Conservation (phyloP, 2,329 filamentous ascomycete species). For the Aspergillus sp. region DNA sequence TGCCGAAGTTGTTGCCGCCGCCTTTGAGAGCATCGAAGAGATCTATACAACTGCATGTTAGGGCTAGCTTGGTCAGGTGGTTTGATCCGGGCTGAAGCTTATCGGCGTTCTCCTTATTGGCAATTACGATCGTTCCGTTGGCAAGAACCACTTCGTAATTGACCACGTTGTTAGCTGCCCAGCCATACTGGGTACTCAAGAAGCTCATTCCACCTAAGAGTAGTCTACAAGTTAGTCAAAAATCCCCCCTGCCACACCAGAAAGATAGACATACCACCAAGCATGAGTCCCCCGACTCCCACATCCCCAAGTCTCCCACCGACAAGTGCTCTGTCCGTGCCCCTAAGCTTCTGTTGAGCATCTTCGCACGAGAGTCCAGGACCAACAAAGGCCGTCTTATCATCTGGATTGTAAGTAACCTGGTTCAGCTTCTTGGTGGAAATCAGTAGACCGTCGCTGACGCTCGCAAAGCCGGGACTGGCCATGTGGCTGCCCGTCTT, state of each 20-base stretch:
- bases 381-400: slow-evolving; percentile 41
- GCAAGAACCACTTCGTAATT: slow-evolving; percentile 51
- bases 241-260: too few species aligned
- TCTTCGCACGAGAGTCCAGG: slow-evolving; percentile 39
- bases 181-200: slow-evolving; percentile 52
- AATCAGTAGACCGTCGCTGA: slow-evolving; percentile 45
- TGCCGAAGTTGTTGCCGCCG: slow-evolving; percentile 46
- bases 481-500: slow-evolving; percentile 52
- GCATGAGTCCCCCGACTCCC: slow-evolving; percentile 49
- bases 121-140: slow-evolving; percentile 46
- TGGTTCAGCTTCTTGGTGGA: slow-evolving; percentile 46
- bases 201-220: slow-evolving; percentile 44
- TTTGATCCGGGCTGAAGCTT: neutral
- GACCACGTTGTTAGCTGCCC: slow-evolving; percentile 49
- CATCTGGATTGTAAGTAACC: slow-evolving; percentile 34
- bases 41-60: slow-evolving; percentile 20
- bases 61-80: neutral
- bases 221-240: slow-evolving; percentile 5
- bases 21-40: slow-evolving; percentile 45
- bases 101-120: slow-evolving; percentile 36
- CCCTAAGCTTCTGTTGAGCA: slow-evolving; percentile 30
- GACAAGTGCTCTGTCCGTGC: slow-evolving; percentile 33
- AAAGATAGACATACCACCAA: slow-evolving; percentile 36
- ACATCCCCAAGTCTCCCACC: slow-evolving; percentile 51
- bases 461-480: slow-evolving; percentile 48